Base-by-base conservation (phyloP, 768 basidiomycete genomes). In the Pulveroboletus sp. region DNA sequence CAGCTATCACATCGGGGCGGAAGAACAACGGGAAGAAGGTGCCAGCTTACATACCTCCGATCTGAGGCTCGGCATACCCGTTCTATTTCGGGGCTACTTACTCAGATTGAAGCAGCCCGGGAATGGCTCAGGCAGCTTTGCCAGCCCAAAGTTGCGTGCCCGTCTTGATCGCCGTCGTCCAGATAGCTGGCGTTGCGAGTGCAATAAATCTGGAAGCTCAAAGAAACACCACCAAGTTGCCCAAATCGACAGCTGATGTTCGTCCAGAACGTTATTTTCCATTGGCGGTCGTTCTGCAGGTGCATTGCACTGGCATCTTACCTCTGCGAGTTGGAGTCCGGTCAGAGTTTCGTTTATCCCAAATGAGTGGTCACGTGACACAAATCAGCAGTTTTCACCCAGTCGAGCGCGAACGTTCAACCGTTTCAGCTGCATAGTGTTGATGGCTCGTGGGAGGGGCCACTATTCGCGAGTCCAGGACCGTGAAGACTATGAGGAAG, bases 401-500 rank as follows among this genome's bases (percentile, higher is more conserved):
- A 38, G 28, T 36, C n/a, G 31, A 39, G 18, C 8, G 26, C 8
- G 12, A 21, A 33, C 32, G 14, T 36, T 39, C 27, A 38, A 38
- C 40, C 47, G n/a, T 43, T 30, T 15, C 33, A 40, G 30, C 38
- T 39, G 32, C 52, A 21, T 5, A 15, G 43, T 43, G 42, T 45
- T 40, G 40, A 68, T 68, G 68, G 47, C 59, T 41, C 58, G 38
- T 35, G 52, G 51, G 48, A 51, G 56, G 30, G 50, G 52, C 32
- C 65, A 46, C 30, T 69, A 66, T 45, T 44, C 57, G 43, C 62
- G 57, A 55, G 59, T 56, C 21, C 51, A 41, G 11, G 54, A 57
- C 18, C 54, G 58, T 37, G 74, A 73, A 58, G 76, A 74, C 61
- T 75, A 81, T 31, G 79, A 81, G 61, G 82, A 85, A 56, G 85